Conservation (phyloP, 805 yeast species). For the Danielozyma ontarioensis region DNA sequence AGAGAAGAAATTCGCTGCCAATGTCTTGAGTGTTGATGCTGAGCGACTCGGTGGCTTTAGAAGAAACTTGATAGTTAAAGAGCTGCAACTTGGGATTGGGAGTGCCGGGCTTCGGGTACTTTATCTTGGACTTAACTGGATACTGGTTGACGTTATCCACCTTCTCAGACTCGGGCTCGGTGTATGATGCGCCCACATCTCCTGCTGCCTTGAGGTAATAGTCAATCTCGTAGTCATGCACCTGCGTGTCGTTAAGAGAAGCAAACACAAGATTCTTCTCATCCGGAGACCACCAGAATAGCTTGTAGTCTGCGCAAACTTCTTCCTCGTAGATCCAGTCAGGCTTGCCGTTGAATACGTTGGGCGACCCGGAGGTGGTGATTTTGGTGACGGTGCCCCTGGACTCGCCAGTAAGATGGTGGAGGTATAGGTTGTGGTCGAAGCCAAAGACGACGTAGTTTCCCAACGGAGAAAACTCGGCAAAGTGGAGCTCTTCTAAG, state of each 20-base stretch:
- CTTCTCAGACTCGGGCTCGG: not conserved
- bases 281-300: conserved; percentile 72
- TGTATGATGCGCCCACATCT: conserved; percentile 9
- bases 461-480: conserved; percentile 60
- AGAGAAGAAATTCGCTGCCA: conserved; percentile 13
- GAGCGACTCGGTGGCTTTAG: not conserved
- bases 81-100: conserved; percentile 48
- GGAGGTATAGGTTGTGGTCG: conserved; percentile 50
- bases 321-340: conserved; percentile 90
- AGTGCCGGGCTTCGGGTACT: conserved; percentile 73
- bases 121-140: conserved; percentile 42
- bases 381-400: conserved; percentile 24
- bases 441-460: conserved; percentile 51
- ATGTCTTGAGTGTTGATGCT: conserved; percentile 4
- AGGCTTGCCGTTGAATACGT: conserved; percentile 61
- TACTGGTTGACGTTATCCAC: conserved; percentile 31
- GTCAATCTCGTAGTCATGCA: conserved; percentile 48
- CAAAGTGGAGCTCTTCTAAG: conserved; percentile 29
- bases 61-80: conserved; percentile 1
- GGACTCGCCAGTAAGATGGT: conserved; percentile 27
- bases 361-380: conserved; percentile 48
- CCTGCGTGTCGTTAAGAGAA: conserved; percentile 55
- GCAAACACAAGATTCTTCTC: conserved; percentile 53
- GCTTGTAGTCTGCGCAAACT: conserved; percentile 51
- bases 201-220: conserved; percentile 37